Conservation (phyloP, 495 filamentous ascomycete species). For the Immersiella caudata region DNA sequence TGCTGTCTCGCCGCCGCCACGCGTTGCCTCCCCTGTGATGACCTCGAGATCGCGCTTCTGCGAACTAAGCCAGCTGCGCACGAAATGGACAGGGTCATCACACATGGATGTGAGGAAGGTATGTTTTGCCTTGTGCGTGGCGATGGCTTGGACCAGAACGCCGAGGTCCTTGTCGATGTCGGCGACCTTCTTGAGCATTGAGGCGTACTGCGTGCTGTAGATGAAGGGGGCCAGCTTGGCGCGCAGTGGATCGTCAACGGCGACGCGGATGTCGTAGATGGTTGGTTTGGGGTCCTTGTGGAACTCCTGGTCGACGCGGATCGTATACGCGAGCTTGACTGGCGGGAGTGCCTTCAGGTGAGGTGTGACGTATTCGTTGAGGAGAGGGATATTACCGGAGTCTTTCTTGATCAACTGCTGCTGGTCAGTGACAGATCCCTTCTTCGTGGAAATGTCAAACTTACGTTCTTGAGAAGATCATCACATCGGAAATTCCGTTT, state of each 20-base stretch:
- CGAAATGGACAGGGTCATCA: conserved; percentile 79
- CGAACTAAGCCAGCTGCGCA: conserved; percentile 79
- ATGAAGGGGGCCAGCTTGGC: conserved; percentile 65
- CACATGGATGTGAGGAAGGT: conserved; percentile 75
- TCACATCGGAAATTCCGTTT: conserved; percentile 90
- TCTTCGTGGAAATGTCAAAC: neutral
- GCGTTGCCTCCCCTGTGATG: conserved; percentile 76
- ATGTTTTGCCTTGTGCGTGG: conserved; percentile 80
- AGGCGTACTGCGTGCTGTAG: conserved; percentile 57
- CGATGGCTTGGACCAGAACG: conserved; percentile 73
- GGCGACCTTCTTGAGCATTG: conserved; percentile 70
- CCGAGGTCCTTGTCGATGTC: conserved; percentile 82
- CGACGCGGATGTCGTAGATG: conserved; percentile 85
- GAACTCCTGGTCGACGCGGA: conserved; percentile 87
- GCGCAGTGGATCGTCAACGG: conserved; percentile 80
- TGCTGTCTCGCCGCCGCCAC: conserved; percentile 65
- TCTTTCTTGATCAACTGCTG: conserved; percentile 76
- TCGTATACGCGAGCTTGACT: conserved; percentile 85
- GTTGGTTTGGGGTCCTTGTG: conserved; percentile 68
- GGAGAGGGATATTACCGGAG: conserved; percentile 82
- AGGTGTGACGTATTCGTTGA: conserved; percentile 71
- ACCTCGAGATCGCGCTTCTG: conserved; percentile 91
- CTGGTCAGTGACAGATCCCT: conserved; percentile 24
- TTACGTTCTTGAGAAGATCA: conserved; percentile 73
- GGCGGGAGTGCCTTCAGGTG: conserved; percentile 82